Conservation (phyloP, 371 early-diverging fungal genomes). For the Cokeromyces recurvatus region DNA sequence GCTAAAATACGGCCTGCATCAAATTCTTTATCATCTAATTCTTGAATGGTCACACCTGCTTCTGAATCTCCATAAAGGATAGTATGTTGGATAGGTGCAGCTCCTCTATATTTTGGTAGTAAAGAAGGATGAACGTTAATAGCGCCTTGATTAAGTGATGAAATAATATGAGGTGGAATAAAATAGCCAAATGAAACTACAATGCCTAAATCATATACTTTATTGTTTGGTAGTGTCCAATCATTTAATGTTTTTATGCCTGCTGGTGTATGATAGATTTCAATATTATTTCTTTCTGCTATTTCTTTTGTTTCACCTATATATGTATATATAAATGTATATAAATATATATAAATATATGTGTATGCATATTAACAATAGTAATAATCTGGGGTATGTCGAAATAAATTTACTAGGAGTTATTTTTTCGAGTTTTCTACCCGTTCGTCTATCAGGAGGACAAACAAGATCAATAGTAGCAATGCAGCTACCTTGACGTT, state of each 20-base stretch:
- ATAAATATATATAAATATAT: no score
- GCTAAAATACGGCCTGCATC: slow-evolving; percentile 86
- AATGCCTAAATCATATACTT: slow-evolving; percentile 71
- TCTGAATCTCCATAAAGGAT: slow-evolving; percentile 71
- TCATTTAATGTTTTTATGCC: slow-evolving; percentile 20
- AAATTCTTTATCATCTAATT: slow-evolving; percentile 69
- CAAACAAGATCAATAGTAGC: slow-evolving; percentile 66
- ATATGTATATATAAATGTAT: no score
- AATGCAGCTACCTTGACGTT: slow-evolving; percentile 25
- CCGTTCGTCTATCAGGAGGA: slow-evolving; percentile 52
- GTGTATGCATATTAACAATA: no score
- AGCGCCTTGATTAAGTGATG: slow-evolving; percentile 63
- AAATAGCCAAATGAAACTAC: slow-evolving; percentile 94
- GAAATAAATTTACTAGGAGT: slow-evolving; percentile 39
- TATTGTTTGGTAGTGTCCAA: slow-evolving; percentile 29
- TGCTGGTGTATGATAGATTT: slow-evolving; percentile 26
- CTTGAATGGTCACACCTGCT: slow-evolving; percentile 88
- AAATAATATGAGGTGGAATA: slow-evolving; percentile 69
- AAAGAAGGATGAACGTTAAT: slow-evolving; percentile 89
- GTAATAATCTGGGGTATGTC: no score
- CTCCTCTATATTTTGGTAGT: slow-evolving; percentile 87
- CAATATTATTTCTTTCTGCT: slow-evolving; percentile 32
- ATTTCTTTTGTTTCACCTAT: slow-evolving; percentile 35
- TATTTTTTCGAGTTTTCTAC: slow-evolving; percentile 35
- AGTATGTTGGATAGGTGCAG: slow-evolving; percentile 88